Evolutionary conservation across 73 alveolate species (phyloP).

Genomic region (Paramecium primaurelia): DNA sequence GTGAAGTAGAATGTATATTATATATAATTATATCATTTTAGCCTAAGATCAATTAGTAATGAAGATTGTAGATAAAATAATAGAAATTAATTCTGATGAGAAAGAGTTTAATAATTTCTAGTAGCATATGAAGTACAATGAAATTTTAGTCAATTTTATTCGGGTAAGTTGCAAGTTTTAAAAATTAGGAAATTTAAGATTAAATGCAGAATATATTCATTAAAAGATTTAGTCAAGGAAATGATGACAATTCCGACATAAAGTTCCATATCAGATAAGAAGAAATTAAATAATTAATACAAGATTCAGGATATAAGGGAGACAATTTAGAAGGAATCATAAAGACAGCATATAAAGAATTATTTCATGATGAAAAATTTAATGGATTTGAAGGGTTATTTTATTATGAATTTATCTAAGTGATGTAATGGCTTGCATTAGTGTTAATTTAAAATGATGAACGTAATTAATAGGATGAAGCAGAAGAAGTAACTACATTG

Average conservation of each 20-base stretch:
- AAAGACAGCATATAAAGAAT: constrained; percentile 38
- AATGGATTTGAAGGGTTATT: constrained; percentile 60
- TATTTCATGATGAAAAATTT: constrained; percentile 42
- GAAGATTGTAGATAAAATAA: constrained; percentile 47
- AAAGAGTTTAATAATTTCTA: constrained; percentile 57
- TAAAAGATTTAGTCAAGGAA: neutral
- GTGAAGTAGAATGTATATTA: constrained; percentile 54
- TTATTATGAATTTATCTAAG: constrained; percentile 52
- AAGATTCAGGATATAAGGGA: constrained; percentile 61
- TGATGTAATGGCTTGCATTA: constrained; percentile 60
- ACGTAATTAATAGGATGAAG: neutral
- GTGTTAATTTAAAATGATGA: constrained; percentile 44
- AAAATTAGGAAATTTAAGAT: constrained; percentile 29
- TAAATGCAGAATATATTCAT: constrained; percentile 8
- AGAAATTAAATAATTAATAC: constrained; percentile 35
- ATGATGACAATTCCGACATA: neutral
- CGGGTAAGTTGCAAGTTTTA: constrained; percentile 21
- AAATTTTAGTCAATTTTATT: constrained; percentile 30
- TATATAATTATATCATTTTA: neutral
- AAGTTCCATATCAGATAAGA: constrained; percentile 49
- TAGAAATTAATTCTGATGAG: constrained; percentile 19
- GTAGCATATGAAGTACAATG: constrained; percentile 56
- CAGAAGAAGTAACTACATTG: constrained; percentile 16
- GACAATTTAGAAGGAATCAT: constrained; percentile 55
- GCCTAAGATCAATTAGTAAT: neutral